These are phyloP conservation scores for Phoenix dactylifera DNA, from an alignment of 176 grass and related monocot genomes.

Conservation along the genomic window DNA sequence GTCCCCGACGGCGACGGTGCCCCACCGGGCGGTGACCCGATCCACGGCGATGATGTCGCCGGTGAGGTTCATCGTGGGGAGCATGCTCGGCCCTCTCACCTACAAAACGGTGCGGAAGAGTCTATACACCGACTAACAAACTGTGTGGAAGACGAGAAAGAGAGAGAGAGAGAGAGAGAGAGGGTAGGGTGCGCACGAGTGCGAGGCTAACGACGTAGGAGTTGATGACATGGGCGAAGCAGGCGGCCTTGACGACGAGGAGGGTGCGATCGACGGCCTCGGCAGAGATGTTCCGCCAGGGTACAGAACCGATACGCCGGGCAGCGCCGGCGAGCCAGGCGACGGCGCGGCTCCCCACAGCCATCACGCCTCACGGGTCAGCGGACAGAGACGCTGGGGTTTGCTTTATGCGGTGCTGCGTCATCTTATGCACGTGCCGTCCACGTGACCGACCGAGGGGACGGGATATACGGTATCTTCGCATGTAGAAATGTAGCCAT, in stretches of 20 bases:
- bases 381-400: too few relatives aligned
- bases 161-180: not conserved
- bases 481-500: too few relatives aligned
- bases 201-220: constrained; percentile 22
- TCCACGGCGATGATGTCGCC: constrained; percentile 66
- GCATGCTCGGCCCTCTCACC: constrained; percentile 65
- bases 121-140: not conserved
- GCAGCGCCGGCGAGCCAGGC: constrained; percentile 21
- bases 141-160: not conserved
- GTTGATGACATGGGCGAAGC: constrained; percentile 40
- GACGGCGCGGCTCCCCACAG: constrained; percentile 14
- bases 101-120: constrained; percentile 1
- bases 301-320: constrained; percentile 28
- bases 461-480: too few relatives aligned
- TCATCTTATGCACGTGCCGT: too few relatives aligned
- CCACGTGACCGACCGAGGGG: too few relatives aligned
- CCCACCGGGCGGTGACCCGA: constrained; percentile 25
- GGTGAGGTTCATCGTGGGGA: constrained; percentile 57
- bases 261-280: constrained; percentile 3
- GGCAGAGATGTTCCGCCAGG: constrained; percentile 37
- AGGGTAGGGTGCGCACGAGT: constrained; percentile 8
- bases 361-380: too few relatives aligned
- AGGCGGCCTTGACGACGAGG: constrained; percentile 30
- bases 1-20: constrained; percentile 41
- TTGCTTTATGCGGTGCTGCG: too few relatives aligned